Percentiles rank a stretch among this genome's conserved stretches.
These are phyloP conservation scores for Laburnicola sp. DNA, from an alignment of 2,329 filamentous ascomycete species.

Conservation along the genomic window DNA sequence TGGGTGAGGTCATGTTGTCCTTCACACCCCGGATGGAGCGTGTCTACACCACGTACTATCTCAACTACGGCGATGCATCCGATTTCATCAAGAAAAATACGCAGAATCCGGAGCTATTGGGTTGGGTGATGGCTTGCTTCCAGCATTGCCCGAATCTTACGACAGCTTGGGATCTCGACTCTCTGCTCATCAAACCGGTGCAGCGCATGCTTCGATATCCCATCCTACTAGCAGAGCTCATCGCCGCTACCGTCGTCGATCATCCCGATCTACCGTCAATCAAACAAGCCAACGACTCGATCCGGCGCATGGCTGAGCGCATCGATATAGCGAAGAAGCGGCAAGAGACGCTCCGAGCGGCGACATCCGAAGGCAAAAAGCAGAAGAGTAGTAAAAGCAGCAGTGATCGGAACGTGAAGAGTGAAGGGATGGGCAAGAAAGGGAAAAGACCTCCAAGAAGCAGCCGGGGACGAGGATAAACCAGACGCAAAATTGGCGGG, in stretches of 20 bases:
- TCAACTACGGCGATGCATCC: slow-evolving; percentile 67
- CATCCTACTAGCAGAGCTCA: slow-evolving; percentile 76
- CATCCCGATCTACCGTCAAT: slow-evolving; percentile 80
- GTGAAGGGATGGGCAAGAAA: no score
- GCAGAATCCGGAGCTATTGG: slow-evolving; percentile 59
- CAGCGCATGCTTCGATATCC: slow-evolving; percentile 95
- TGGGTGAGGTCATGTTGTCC: slow-evolving; percentile 62
- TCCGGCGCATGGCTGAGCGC: slow-evolving; percentile 61
- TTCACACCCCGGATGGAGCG: slow-evolving; percentile 64
- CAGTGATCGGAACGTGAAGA: slow-evolving; percentile 60
- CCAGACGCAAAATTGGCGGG: no score
- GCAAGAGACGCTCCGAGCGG: slow-evolving; percentile 72
- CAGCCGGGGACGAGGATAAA: no score
- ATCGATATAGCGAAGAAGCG: slow-evolving; percentile 98
- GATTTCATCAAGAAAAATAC: slow-evolving; percentile 62
- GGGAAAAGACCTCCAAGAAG: no score
- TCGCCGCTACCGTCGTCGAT: slow-evolving; percentile 75
- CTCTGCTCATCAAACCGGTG: slow-evolving; percentile 94
- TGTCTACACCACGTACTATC: slow-evolving; percentile 66
- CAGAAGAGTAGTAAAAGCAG: slow-evolving; percentile 38
- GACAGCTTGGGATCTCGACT: slow-evolving; percentile 91
- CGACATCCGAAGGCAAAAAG: slow-evolving; percentile 42
- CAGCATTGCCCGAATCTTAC: slow-evolving; percentile 91
- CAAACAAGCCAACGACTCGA: slow-evolving; percentile 71
- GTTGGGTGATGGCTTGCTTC: slow-evolving; percentile 93